Base-by-base conservation (phyloP, 441 rosid species). In the Aquilaria agallochum region DNA sequence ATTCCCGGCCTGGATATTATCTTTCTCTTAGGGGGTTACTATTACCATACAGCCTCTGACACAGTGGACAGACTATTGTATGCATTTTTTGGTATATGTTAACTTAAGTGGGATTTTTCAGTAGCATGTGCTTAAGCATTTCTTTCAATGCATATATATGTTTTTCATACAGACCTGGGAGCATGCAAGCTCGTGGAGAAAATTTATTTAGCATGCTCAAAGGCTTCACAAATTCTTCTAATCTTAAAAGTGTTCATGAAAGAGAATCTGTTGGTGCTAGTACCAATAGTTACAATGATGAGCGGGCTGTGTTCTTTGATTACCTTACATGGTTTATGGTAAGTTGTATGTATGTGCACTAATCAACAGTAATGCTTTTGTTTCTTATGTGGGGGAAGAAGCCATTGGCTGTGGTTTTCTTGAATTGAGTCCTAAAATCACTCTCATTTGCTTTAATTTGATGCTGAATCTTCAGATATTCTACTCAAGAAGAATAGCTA, bases 111-210 rank as follows among this genome's bases (percentile, higher is more conserved):
- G 59, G 63, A 58, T 50, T 58, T 62, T 62, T 46, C 56, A 33
- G 45, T 67, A 27, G 53, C 46, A 59, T 42, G 55, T 68, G 49
- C 47, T 77, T 70, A 46, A 73, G 76, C 68, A 67, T 61, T 69
- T 76, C 59, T 46, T 66, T 78, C 78, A 51, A 77, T 67, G 34
- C 58, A 65, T 80, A 64, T 56, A 63, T 68, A n/a, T 67, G 56
- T 65, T 64, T 62, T 58, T 65, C n/a, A 74, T 77, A 68, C 86
- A 95, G 99, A 83, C 98, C 99, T 67, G 99, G 99, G 65, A 92
- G 96, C 86, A 78, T 95, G 76, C 99, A 95, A 87, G 98, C 93
- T 40, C 98, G 98, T 42, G 99, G 98, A 74, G 98, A 95, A 12
- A 95, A 95, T 80, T 83, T 95, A 67, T 56, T 82, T 66, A 80